Evolutionary conservation across 495 filamentous ascomycete genomes (phyloP), one percentile per base, ranked within the genome.

Genomic region (Hyaloscypha variabilis): DNA sequence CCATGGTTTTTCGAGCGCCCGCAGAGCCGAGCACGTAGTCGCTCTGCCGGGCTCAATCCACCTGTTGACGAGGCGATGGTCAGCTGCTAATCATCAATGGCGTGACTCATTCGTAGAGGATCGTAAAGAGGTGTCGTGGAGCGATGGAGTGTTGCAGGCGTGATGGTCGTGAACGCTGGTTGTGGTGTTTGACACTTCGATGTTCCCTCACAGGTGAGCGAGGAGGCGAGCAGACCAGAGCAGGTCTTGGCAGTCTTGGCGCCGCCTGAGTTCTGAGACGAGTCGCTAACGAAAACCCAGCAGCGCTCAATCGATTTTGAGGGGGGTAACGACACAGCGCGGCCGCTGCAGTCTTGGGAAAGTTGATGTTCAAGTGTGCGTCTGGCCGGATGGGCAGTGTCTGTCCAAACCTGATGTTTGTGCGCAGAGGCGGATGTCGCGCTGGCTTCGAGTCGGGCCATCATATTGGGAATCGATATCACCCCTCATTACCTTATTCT

Each of bases 1-100:
- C 62, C 65, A 71, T 71, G 13, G 25, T 42, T 25, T 24, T 55
- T 51, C 11, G 50, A 59, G 34, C 57, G 34, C 34, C 59, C 42
- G 42, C 65, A 31, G 23, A 34, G 26, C 53, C 53, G 39, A 25
- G 31, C 34, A 25, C 11, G 51, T 28, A 11, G 39, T 60, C 60
- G 58, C 39, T 53, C 23, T 21, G 58, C 26, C 10, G 39, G 25
- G 2, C 60, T 60, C 67, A 57, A 57, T 62, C 62, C 62, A 23
- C 52, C 29, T n/a, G 26, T 60, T 30, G 30, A 29, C 56, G 52
- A 54, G 23, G 30, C 25, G 19, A 17, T 23, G 58, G 8, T 58
- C 50, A 58, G 58, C 17, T 51, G 23, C 58, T 67, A 62, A 14
- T 61, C 64, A 67, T 67, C 58, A 62, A 58, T 67, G 34, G 55